phyloP scores from a whole-genome alignment of 75 land plant genomes.

The Chamaecyparis obtusa region DNA sequence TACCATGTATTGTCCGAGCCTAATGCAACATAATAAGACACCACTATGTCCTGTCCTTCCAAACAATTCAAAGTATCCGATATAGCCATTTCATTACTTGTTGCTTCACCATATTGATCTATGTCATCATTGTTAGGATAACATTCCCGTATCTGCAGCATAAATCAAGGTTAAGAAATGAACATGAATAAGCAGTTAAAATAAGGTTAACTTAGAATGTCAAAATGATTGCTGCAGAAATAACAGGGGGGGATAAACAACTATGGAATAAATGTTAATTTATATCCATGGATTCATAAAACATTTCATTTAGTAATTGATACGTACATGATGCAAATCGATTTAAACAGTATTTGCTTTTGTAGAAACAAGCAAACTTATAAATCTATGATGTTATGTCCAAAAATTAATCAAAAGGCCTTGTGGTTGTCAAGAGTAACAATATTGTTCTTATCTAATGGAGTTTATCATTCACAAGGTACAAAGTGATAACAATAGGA shows the following conservation, averaged over 20 bases:
- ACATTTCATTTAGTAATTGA: neutral
- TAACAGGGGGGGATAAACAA: neutral
- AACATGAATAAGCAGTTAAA: neutral
- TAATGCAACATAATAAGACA: slow-evolving; percentile 68
- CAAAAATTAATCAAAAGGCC: neutral
- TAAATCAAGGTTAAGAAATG: neutral
- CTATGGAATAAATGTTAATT: neutral
- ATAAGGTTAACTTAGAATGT: neutral
- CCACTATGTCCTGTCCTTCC: slow-evolving; percentile 12
- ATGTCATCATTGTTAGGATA: slow-evolving; percentile 12
- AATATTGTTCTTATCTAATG: neutral
- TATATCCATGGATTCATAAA: slow-evolving; percentile 1
- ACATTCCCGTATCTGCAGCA: slow-evolving; percentile 17
- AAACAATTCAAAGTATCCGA: neutral
- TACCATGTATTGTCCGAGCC: slow-evolving; percentile 94
- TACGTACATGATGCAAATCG: neutral
- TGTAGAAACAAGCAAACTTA: neutral
- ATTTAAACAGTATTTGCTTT: neutral
- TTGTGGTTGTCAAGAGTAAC: neutral
- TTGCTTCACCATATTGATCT: neutral
- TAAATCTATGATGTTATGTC: neutral
- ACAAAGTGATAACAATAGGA: neutral
- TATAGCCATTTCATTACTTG: neutral
- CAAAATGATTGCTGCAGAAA: neutral
- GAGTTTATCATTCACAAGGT: slow-evolving; percentile 1